Base-by-base conservation (phyloP, 345 rosid genomes). In the Eucalyptus coolabah region DNA sequence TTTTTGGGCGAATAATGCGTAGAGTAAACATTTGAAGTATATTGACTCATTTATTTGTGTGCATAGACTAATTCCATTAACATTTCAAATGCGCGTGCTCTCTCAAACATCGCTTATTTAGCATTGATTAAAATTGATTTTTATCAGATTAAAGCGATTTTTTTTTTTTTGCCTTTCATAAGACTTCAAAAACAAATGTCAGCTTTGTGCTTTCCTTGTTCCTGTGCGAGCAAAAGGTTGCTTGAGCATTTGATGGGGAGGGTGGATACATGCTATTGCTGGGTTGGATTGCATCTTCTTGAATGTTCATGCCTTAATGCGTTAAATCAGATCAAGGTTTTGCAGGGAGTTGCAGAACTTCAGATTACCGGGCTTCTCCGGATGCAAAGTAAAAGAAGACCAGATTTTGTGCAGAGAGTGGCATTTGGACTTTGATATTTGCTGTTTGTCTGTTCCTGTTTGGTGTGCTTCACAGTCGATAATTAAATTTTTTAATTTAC, bases 281-380 rank as follows among this genome's bases (percentile, higher is more conserved):
- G 24, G 16, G 15, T 56, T 9, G 54, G 30, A 54, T 82, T 88
- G 50, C 21, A 6, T 89, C 42, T 67, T 14, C 86, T 87, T 49
- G 89, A 47, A 88, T 51, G 23, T 93, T 49, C 51, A 67, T 77
- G 95, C 98, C 93, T 96, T 88, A 94, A 92, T 91, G 60, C 88
- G 42, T 4, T 90, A 90, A 19, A 90, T 89, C 92, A 98, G 99
- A 94, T 96, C 98, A 54, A 90, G 96, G 88, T 98, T 96, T 94
- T 97, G 98, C 92, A 94, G 94, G 99, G 95, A 44, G 94, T 97
- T 10, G 93, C 91, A 44, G 99, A 98, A 94, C 99, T 98, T 77
- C 99, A 97, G 94, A 93, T 98, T 40, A 92, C 97, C 44, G 99
- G 99, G 90, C 97, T 98, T 72, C 91, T 96, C 59, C 95, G 97